Percentiles rank a stretch among this genome's conserved stretches.
Evolutionary conservation across 257 asterid genomes (phyloP).

Genomic region (Solanum chiquidenum): DNA sequence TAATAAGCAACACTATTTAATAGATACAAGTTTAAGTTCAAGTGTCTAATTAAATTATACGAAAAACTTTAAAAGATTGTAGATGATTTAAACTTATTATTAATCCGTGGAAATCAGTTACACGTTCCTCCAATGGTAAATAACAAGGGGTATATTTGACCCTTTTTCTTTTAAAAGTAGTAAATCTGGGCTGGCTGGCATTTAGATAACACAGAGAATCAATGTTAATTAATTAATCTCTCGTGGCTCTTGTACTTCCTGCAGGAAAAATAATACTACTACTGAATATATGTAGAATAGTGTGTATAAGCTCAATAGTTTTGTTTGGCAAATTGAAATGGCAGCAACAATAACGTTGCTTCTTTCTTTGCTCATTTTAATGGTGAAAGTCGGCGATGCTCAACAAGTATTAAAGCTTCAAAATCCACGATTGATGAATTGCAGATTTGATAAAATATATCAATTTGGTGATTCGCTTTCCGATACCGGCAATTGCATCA

Average conservation of each 20-base stretch:
- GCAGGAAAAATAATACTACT: not conserved
- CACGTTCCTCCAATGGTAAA: too few relatives aligned
- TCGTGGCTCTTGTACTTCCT: not conserved
- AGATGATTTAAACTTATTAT: too few relatives aligned
- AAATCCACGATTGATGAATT: not conserved
- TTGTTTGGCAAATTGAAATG: not conserved
- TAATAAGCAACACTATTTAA: too few relatives aligned
- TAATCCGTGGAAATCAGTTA: too few relatives aligned
- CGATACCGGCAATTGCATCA: conserved; percentile 13
- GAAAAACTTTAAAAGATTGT: too few relatives aligned
- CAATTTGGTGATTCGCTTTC: conserved; percentile 12
- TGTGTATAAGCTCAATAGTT: not conserved
- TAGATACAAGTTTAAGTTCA: too few relatives aligned
- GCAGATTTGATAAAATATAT: conserved; percentile 3
- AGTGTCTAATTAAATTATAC: too few relatives aligned
- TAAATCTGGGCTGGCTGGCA: not conserved
- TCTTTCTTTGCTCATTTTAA: not conserved
- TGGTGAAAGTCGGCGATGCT: not conserved
- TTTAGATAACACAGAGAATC: not conserved
- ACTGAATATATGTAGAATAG: not conserved
- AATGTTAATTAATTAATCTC: not conserved
- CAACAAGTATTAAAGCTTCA: not conserved
- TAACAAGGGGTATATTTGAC: not conserved
- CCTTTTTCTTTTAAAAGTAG: too few relatives aligned
- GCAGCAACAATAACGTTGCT: not conserved